Evolutionary conservation across 2,329 filamentous ascomycete genomes (phyloP).

Genomic region (Alternaria arborescens): DNA sequence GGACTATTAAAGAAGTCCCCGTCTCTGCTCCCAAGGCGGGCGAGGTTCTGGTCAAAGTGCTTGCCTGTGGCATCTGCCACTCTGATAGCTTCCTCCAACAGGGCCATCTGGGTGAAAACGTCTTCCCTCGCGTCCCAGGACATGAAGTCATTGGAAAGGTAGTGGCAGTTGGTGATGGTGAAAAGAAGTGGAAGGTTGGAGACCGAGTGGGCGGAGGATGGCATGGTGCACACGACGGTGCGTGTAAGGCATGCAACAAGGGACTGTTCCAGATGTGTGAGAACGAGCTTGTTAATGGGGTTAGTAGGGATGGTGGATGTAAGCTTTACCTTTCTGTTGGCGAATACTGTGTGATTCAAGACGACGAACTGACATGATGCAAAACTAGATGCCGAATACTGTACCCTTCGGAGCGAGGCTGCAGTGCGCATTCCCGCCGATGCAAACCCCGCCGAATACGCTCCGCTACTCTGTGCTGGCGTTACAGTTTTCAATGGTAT

Average conservation of each 20-base stretch:
- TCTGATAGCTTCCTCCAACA: slow-evolving; percentile 60
- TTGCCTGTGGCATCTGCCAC: slow-evolving; percentile 77
- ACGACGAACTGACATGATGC: not conserved
- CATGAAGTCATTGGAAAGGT: slow-evolving; percentile 77
- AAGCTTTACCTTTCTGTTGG: slow-evolving; percentile 22
- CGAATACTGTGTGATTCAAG: not conserved
- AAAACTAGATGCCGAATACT: slow-evolving; percentile 65
- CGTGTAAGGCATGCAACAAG: slow-evolving; percentile 70
- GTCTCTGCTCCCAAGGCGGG: slow-evolving; percentile 64
- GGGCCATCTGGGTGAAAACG: slow-evolving; percentile 26
- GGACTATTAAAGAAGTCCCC: slow-evolving; percentile 67
- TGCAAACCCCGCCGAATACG: slow-evolving; percentile 57
- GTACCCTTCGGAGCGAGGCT: slow-evolving; percentile 67
- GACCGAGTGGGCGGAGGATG: slow-evolving; percentile 73
- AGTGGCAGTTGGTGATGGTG: slow-evolving; percentile 65
- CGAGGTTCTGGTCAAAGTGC: slow-evolving; percentile 74
- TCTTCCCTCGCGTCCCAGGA: slow-evolving; percentile 68
- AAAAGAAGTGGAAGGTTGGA: slow-evolving; percentile 67
- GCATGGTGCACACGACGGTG: slow-evolving; percentile 72
- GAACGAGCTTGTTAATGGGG: slow-evolving; percentile 69
- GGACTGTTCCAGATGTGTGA: slow-evolving; percentile 75
- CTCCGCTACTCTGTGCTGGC: slow-evolving; percentile 58
- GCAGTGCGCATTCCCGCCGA: slow-evolving; percentile 61
- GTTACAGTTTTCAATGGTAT: slow-evolving; percentile 64
- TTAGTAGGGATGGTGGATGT: slow-evolving; percentile 72